Conservation (phyloP, 2,329 filamentous ascomycete species). For the Ceratocystis lukuohia region DNA sequence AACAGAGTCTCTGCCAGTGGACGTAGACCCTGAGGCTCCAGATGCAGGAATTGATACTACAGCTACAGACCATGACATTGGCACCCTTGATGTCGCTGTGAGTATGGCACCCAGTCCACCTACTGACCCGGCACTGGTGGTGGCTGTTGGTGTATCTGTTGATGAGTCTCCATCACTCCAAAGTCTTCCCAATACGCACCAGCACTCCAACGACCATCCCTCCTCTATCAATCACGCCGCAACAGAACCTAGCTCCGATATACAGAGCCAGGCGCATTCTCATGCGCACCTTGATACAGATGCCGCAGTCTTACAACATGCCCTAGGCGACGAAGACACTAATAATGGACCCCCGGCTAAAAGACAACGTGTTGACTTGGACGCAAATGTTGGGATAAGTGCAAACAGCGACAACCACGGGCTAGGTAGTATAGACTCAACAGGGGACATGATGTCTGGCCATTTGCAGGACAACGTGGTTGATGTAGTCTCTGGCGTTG, state of each 20-base stretch:
- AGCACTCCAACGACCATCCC: background rate
- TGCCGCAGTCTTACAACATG: background rate
- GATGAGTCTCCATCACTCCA: background rate
- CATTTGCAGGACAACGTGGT: slow-evolving; percentile 1
- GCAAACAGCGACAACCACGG: background rate
- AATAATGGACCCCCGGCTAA: background rate
- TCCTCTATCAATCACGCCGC: background rate
- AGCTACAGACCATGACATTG: background rate
- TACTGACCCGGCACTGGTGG: slow-evolving; percentile 6
- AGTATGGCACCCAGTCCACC: slow-evolving; percentile 1
- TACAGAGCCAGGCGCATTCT: background rate
- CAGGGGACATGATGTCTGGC: background rate
- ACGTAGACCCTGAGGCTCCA: background rate
- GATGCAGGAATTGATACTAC: background rate
- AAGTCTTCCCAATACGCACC: background rate
- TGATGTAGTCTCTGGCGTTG: background rate
- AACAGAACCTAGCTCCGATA: background rate
- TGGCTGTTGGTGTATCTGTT: background rate
- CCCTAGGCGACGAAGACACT: background rate
- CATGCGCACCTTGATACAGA: background rate
- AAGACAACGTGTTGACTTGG: background rate
- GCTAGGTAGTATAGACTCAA: background rate
- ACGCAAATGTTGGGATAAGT: background rate
- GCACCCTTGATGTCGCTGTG: background rate
- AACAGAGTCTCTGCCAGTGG: background rate